Evolutionary conservation across 2,329 filamentous ascomycete species (phyloP), one percentile per base, ranked within the genome.

Genomic region (Polytolypa hystricis): DNA sequence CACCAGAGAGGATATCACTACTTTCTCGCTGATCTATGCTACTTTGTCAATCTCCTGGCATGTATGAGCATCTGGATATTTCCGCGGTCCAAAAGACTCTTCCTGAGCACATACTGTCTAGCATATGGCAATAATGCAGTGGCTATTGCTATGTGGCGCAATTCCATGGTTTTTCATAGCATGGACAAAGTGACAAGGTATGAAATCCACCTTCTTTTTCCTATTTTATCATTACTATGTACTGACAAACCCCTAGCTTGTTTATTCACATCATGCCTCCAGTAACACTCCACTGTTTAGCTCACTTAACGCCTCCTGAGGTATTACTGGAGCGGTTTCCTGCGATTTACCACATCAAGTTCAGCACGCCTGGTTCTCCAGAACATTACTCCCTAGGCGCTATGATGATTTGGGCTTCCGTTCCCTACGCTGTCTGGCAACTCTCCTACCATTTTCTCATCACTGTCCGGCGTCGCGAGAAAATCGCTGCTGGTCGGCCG

Each of bases 211-310:
- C 12, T 23, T 25, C 17, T 27, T 17, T 23, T 28, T 8, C 21
- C 17, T 25, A 25, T 16, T 25, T 33, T 14, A 10, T 25, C 30
- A 15, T 35, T 20, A 30, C 15, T 35, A 32, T 35, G 40, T 26
- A 43, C 38, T 34, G 31, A 35, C 15, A 9, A 23, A 15, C 20
- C 28, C 6, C 6, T 42, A 81, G 77, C 57, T 71, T 98, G n/a
- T 98, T 98, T 65, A 95, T 98, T 49, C 91, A 98, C 60, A 93
- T 98, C 52, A 98, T 98, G 89, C 91, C 91, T 1, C 94, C 87
- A 47, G 89, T 83, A 4, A 84, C 87, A 1, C 72, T 98, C 9
- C 91, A 98, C 60, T 93, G 85, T 54, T 71, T 98, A 10, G 83
- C 94, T 11, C 91, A 98, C 56, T 69, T 96, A 14, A 69, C 86